Conservation (phyloP, 768 basidiomycete genomes). For the Dioszegia aurantiaca region DNA sequence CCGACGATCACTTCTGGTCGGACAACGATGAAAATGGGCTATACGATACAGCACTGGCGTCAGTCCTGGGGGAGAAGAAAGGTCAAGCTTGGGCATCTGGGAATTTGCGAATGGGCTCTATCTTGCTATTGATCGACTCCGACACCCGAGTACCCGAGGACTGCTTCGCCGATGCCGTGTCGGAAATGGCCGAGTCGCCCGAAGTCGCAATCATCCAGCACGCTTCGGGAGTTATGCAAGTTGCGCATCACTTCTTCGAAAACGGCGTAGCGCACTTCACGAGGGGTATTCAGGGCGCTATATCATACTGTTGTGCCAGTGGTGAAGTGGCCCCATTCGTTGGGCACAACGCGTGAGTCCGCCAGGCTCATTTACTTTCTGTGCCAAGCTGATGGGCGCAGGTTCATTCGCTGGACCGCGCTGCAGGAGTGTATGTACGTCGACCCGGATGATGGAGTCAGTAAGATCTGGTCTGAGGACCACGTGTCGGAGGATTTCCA, state of each 20-base stretch:
- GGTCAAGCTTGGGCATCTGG: constrained; percentile 70
- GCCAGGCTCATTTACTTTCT: background rate
- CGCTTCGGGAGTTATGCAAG: constrained; percentile 87
- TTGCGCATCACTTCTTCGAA: constrained; percentile 84
- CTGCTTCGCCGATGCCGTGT: constrained; percentile 81
- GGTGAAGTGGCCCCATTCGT: constrained; percentile 38
- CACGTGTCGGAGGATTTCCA: constrained; percentile 83
- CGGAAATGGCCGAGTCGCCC: constrained; percentile 73
- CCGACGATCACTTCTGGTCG: constrained; percentile 60
- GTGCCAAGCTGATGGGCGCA: constrained; percentile 2
- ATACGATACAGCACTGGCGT: constrained; percentile 67
- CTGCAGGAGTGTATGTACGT: constrained; percentile 75
- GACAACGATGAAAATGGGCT: constrained; percentile 67
- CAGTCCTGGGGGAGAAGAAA: constrained; percentile 68
- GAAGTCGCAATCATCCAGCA: constrained; percentile 88
- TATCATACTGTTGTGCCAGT: constrained; percentile 48
- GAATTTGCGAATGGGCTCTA: constrained; percentile 59
- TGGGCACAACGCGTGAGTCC: constrained; percentile 15
- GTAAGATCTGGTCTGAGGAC: constrained; percentile 76
- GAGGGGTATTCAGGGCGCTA: constrained; percentile 66
- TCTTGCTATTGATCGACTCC: constrained; percentile 79
- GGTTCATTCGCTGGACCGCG: constrained; percentile 81
- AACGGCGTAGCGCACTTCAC: constrained; percentile 88
- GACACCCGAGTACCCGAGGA: constrained; percentile 79
- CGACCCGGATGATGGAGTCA: constrained; percentile 63